Base-by-base conservation (phyloP, 2,329 filamentous ascomycete genomes). In the Ceratocystis papillata region DNA sequence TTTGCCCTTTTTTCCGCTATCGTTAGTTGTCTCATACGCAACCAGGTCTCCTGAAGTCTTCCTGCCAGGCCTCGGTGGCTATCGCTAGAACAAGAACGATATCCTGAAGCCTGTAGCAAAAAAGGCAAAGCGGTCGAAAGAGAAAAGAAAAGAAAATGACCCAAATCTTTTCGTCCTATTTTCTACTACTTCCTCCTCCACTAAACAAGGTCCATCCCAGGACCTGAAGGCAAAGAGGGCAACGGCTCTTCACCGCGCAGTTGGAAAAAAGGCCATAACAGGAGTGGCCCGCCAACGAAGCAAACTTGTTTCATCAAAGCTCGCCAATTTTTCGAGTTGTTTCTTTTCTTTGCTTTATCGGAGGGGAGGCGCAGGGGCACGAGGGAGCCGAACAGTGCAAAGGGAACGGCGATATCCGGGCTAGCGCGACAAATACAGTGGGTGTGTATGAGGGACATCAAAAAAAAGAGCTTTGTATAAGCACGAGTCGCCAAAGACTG, bases 191-290 rank as follows among this genome's bases (percentile, higher is more conserved):
- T 22, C 60, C 22, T 25, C 20, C 5, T 15, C 45, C 22, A 7
- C 20, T 2, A 33, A 57, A 57, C 53, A 57, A 57, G 53, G 53
- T 28, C 53, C 25, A 57, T 57, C 53, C 53, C 22, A 57, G 53
- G 53, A 57, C 15, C 8, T 57, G 2, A 5, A n/a, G 37, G 46
- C 46, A 12, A 20, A 50, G 46, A 8, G n/a, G 46, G 20, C 46
- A 22, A 1, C 22, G 6, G n/a, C n/a, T 22, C 46, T 50, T 50
- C 46, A 50, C 46, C 46, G 46, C 46, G 20, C 7, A 48, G 45
- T 48, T 20, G 30, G 30, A 33, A 48, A 22, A n/a, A n/a, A 6
- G 12, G 1, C 20, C n/a, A 46, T 12, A n/a, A n/a, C 10, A n/a
- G 44, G 20, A 48, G 45, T 20, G 6, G 46, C 46, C 46, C 46